phyloP scores from a whole-genome alignment of 805 yeast species.

The Saccharomycopsis oosterbeekiorum region DNA sequence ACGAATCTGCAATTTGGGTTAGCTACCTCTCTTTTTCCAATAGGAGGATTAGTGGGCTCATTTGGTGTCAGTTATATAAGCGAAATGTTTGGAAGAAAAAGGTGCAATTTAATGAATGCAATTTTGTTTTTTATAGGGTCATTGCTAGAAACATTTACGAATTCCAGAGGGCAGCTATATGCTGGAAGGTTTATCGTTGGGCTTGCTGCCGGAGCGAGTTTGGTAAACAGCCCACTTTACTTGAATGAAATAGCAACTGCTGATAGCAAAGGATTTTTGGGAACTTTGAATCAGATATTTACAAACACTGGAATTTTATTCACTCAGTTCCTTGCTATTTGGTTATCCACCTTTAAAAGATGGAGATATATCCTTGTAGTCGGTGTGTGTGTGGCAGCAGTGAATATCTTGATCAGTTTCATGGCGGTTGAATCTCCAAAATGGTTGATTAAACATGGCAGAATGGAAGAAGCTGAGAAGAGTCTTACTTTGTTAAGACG shows the following conservation, averaged over 20 bases:
- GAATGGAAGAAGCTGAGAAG: conserved; percentile 32
- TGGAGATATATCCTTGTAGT: conserved; percentile 70
- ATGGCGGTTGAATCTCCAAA: conserved; percentile 69
- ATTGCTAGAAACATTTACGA: conserved; percentile 42
- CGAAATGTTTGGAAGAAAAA: conserved; percentile 54
- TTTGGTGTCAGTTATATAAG: conserved; percentile 56
- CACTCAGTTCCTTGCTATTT: conserved; percentile 67
- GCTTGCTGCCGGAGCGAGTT: conserved; percentile 75
- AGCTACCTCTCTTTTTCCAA: conserved; percentile 66
- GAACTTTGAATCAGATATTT: conserved; percentile 82
- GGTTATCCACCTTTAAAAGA: conserved; percentile 49
- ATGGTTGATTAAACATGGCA: conserved; percentile 56
- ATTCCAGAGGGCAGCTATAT: conserved; percentile 34
- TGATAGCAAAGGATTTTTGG: conserved; percentile 62
- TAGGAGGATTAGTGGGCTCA: conserved; percentile 80
- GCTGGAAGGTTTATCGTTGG: conserved; percentile 76
- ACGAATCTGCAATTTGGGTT: conserved; percentile 52
- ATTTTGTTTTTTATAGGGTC: conserved; percentile 53
- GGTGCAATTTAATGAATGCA: conserved; percentile 42
- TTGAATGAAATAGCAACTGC: conserved; percentile 74
- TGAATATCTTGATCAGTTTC: conserved; percentile 36
- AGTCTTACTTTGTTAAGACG: conserved; percentile 29
- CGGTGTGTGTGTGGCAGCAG: conserved; percentile 46
- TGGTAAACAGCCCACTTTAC: conserved; percentile 77
- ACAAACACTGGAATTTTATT: conserved; percentile 76